These are phyloP conservation scores for Abrus precatorius DNA, from an alignment of 306 rosid genomes.

Conservation along the genomic window DNA sequence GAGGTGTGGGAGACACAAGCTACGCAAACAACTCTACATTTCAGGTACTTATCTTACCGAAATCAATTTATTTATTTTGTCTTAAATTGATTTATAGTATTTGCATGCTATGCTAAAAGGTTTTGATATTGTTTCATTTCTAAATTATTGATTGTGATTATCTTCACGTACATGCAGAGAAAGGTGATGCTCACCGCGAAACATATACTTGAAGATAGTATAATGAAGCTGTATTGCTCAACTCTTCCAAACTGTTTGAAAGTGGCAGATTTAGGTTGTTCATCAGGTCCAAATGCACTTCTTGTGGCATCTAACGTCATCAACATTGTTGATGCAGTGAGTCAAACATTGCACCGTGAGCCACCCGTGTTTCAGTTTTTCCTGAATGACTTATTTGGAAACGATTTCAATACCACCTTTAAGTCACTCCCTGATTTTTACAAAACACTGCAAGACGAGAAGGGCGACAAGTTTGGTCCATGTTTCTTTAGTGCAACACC, in stretches of 20 bases:
- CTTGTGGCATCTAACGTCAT: conserved; percentile 16
- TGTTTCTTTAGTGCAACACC: conserved; percentile 62
- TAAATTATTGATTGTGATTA: not conserved
- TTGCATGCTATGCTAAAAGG: not conserved
- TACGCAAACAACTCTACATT: conserved; percentile 41
- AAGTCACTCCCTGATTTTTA: conserved; percentile 50
- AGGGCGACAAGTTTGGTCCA: conserved; percentile 36
- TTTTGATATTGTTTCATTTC: not conserved
- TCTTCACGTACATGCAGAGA: conserved; percentile 33
- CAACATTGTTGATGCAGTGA: not conserved
- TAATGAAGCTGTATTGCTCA: conserved; percentile 15
- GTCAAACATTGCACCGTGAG: not conserved
- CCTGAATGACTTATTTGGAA: conserved; percentile 48
- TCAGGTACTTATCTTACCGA: conserved; percentile 1
- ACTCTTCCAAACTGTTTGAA: conserved; percentile 44
- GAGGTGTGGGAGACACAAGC: conserved; percentile 32
- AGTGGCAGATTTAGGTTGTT: conserved; percentile 65
- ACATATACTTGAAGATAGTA: conserved; percentile 46
- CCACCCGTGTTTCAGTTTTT: conserved; percentile 40
- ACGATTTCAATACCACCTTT: conserved; percentile 52
- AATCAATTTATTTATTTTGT: not conserved
- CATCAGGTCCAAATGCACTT: conserved; percentile 55
- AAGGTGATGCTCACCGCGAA: conserved; percentile 11
- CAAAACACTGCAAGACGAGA: not conserved
- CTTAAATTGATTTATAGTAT: not conserved